Evolutionary conservation across 495 filamentous ascomycete genomes (phyloP).

Genomic region (Aspergillus saccharolyticus): DNA sequence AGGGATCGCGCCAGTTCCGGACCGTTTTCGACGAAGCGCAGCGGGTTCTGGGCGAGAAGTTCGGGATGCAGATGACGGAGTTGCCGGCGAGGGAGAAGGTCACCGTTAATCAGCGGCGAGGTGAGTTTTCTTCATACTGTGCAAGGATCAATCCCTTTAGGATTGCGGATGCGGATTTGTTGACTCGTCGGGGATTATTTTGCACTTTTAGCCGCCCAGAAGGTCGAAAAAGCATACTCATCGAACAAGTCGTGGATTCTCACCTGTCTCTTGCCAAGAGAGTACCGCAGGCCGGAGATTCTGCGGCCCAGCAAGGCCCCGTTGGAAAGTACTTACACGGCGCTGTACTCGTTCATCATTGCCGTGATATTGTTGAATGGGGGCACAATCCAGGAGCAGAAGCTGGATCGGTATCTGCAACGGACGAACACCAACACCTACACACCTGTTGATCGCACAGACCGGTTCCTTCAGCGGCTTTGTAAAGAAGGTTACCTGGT

Average conservation of each 20-base stretch:
- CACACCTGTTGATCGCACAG: constrained; percentile 71
- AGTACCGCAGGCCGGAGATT: constrained; percentile 60
- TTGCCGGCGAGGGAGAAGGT: constrained; percentile 75
- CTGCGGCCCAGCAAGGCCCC: constrained; percentile 63
- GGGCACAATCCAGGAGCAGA: constrained; percentile 66
- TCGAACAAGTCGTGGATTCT: constrained; percentile 72
- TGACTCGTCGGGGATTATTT: neutral
- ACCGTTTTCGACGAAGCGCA: constrained; percentile 65
- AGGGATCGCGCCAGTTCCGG: constrained; percentile 55
- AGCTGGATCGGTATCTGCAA: constrained; percentile 65
- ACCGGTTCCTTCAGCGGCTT: constrained; percentile 68
- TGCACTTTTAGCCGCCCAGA: constrained; percentile 50
- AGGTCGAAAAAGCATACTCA: constrained; percentile 39
- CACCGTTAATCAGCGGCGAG: constrained; percentile 68
- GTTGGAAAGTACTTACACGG: constrained; percentile 73
- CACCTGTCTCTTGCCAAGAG: constrained; percentile 59
- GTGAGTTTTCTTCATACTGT: constrained; percentile 37
- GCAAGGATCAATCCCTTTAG: neutral
- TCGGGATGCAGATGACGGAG: constrained; percentile 85
- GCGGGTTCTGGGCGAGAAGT: constrained; percentile 54
- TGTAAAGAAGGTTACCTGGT: constrained; percentile 78
- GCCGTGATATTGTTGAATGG: constrained; percentile 68
- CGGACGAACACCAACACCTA: constrained; percentile 72
- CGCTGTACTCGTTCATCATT: constrained; percentile 73
- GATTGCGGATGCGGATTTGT: neutral